phyloP scores from a whole-genome alignment of 805 yeast species.

The Ogataea corticis region DNA sequence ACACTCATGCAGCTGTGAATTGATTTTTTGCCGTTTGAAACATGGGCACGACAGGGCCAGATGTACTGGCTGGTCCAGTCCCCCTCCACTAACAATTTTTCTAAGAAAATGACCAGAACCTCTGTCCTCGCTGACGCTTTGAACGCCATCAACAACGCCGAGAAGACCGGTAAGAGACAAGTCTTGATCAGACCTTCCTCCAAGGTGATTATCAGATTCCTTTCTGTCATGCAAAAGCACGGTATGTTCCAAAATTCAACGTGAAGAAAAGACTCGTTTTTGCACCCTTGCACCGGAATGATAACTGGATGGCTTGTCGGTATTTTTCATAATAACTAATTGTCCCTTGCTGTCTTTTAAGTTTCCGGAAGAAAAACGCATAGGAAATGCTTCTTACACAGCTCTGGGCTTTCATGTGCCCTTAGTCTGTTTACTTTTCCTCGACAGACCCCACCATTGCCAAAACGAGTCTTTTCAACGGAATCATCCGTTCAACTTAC shows the following conservation, averaged over 20 bases:
- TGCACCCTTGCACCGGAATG: conserved; percentile 68
- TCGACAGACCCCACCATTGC: conserved; percentile 42
- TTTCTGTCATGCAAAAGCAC: conserved; percentile 97
- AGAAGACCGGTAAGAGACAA: conserved; percentile 99
- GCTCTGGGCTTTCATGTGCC: conserved; percentile 36
- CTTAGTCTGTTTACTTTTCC: conserved; percentile 66
- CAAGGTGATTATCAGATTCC: conserved; percentile 96
- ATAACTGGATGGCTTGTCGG: conserved; percentile 98
- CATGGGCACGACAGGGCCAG: not conserved
- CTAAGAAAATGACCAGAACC: conserved; percentile 87
- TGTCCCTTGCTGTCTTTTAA: conserved; percentile 97
- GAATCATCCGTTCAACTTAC: conserved; percentile 20
- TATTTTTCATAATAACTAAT: conserved; percentile 35
- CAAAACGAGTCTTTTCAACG: not conserved
- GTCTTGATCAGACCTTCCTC: conserved; percentile 98
- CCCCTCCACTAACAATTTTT: conserved; percentile 30
- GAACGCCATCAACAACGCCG: conserved; percentile 98
- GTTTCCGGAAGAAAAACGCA: conserved; percentile 78
- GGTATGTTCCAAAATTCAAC: conserved; percentile 57
- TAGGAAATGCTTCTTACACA: conserved; percentile 66
- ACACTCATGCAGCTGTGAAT: conserved; percentile 48
- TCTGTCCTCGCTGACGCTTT: conserved; percentile 99
- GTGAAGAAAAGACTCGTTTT: not conserved
- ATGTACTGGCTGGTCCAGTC: not conserved
- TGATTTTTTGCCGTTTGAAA: conserved; percentile 32